Evolutionary conservation across 441 rosid species (phyloP).

Genomic region (Biscutella laevigata): DNA sequence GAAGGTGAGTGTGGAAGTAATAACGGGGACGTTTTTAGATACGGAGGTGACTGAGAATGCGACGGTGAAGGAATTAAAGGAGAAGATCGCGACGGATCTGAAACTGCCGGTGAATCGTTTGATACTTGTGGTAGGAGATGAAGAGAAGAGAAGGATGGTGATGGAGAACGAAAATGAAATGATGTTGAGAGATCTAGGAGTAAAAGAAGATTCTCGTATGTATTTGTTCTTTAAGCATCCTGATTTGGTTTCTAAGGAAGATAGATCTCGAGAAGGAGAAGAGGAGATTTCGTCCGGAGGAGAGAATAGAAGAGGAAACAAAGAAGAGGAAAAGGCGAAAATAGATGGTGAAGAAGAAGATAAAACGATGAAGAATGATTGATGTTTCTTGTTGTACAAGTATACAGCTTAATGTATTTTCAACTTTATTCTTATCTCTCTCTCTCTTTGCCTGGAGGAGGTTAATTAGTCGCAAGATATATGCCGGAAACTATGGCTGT

Average conservation of each 20-base stretch:
- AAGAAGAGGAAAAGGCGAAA: no score
- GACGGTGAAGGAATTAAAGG: constrained; percentile 46
- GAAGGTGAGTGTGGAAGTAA: constrained; percentile 57
- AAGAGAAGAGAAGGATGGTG: constrained; percentile 10
- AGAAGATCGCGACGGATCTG: constrained; percentile 40
- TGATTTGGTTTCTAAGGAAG: constrained; percentile 6
- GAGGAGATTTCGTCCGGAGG: no score
- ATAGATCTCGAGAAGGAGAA: constrained; percentile 1
- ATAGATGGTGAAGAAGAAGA: no score
- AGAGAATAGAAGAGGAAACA: no score
- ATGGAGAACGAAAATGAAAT: constrained; percentile 26
- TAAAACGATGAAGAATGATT: no score
- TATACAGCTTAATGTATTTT: no score
- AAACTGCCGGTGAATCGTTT: constrained; percentile 18
- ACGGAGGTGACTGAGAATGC: constrained; percentile 40
- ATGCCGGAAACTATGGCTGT: constrained; percentile 63
- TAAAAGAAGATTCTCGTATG: constrained; percentile 49
- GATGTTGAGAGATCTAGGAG: constrained; percentile 35
- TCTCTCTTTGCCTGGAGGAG: no score
- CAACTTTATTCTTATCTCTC: no score
- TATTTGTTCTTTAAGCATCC: constrained; percentile 45
- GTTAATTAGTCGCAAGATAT: no score
- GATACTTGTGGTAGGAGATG: constrained; percentile 25
- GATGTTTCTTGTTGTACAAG: no score
- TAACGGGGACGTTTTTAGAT: constrained; percentile 50